These are phyloP conservation scores for Apiotrichum sp. DNA, from an alignment of 1,284 basidiomycete genomes.

Conservation along the genomic window DNA sequence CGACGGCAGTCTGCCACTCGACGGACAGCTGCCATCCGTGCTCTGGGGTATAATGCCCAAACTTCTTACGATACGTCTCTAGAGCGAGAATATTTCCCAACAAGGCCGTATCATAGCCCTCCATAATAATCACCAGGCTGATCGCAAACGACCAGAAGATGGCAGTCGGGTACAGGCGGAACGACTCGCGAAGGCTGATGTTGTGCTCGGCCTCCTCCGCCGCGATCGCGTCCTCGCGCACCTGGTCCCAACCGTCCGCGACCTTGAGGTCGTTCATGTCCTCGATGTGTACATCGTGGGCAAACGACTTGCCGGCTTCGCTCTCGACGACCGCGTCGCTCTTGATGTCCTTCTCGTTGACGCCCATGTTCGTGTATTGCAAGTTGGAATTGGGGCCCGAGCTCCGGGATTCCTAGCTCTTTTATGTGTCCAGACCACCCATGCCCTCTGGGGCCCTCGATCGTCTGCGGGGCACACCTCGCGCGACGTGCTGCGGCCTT, in stretches of 20 bases:
- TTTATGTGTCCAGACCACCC: too few species aligned
- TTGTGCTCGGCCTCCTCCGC: slow-evolving; percentile 12
- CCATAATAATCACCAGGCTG: slow-evolving; percentile 13
- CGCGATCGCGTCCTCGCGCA: slow-evolving; percentile 14
- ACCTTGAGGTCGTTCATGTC: neutral
- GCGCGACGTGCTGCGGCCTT: too few species aligned
- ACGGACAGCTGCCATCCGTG: slow-evolving; percentile 22
- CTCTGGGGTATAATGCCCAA: slow-evolving; percentile 1
- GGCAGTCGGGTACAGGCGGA: slow-evolving; percentile 13
- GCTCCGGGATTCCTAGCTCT: too few species aligned
- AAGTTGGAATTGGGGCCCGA: too few species aligned
- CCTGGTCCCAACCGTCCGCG: neutral
- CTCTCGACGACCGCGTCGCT: neutral
- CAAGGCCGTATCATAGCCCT: slow-evolving; percentile 10
- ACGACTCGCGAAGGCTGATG: slow-evolving; percentile 9
- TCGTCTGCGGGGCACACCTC: too few species aligned
- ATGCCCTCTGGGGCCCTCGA: too few species aligned
- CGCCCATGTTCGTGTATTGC: too few species aligned
- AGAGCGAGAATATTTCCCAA: slow-evolving; percentile 11
- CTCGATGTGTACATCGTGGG: neutral
- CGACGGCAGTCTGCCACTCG: slow-evolving; percentile 25
- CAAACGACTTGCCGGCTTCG: neutral
- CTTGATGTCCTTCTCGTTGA: neutral
- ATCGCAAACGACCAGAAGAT: slow-evolving; percentile 18
- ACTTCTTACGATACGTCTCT: slow-evolving; percentile 14